Evolutionary conservation across 805 yeast genomes (phyloP).

Genomic region (Priceomyces castillae): DNA sequence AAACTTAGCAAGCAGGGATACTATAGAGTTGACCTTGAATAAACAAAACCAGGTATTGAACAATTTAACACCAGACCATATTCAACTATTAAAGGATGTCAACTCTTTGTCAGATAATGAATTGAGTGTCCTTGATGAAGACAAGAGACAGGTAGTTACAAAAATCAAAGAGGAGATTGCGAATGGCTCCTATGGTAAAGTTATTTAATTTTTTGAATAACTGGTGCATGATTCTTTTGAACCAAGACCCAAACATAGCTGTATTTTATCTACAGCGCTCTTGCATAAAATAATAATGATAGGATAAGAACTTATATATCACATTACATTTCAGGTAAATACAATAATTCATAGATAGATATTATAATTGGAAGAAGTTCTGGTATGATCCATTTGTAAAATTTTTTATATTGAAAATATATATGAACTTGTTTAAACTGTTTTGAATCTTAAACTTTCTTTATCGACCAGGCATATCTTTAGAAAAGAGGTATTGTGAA

Average conservation of each 20-base stretch:
- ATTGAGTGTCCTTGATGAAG: conserved; percentile 23
- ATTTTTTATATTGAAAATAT: no score
- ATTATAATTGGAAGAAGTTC: no score
- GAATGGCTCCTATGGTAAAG: conserved; percentile 27
- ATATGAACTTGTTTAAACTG: no score
- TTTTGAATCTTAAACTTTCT: no score
- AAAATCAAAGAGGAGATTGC: conserved; percentile 23
- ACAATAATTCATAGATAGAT: neutral
- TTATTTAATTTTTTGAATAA: conserved; percentile 1
- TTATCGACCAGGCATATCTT: no score
- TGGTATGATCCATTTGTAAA: no score
- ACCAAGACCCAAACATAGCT: neutral
- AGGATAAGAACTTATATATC: neutral
- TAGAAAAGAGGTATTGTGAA: no score
- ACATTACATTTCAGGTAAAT: neutral
- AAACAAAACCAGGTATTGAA: conserved; percentile 28
- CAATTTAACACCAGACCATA: conserved; percentile 32
- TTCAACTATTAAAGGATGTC: conserved; percentile 27
- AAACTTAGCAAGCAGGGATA: conserved; percentile 33
- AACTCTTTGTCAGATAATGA: conserved; percentile 30
- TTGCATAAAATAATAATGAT: neutral
- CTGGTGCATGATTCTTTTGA: no score
- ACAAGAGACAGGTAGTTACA: conserved; percentile 16
- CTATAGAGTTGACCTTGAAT: conserved; percentile 37
- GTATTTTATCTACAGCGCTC: neutral